Evolutionary conservation across 2,329 filamentous ascomycete genomes (phyloP).

Genomic region (Talaromyces atroroseus): DNA sequence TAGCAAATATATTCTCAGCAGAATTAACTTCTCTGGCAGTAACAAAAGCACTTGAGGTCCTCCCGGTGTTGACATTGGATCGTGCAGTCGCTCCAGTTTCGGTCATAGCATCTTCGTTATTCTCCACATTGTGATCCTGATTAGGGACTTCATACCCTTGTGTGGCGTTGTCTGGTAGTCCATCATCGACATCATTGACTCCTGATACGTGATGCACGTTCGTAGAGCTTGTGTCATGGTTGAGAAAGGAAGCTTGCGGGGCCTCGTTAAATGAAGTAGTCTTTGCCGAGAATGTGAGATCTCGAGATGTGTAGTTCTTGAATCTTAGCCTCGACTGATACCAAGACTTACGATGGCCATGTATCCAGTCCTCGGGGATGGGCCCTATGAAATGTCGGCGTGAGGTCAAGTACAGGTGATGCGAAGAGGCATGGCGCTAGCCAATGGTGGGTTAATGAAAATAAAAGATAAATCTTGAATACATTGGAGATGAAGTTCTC

Average conservation of each 20-base stretch:
- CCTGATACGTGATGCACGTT: not conserved
- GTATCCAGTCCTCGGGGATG: slow-evolving; percentile 60
- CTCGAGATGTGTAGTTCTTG: slow-evolving; percentile 42
- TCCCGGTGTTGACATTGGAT: not conserved
- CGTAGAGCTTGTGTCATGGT: not conserved
- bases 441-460: slow-evolving; percentile 3
- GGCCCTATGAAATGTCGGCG: slow-evolving; percentile 61
- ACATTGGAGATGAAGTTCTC: slow-evolving; percentile 21
- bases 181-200: not conserved
- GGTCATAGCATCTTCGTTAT: not conserved
- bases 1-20: not conserved
- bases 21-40: slow-evolving; percentile 11
- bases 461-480: not conserved
- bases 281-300: slow-evolving; percentile 50
- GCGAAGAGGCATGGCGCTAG: slow-evolving; percentile 56
- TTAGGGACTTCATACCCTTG: slow-evolving; percentile 14
- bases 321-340: slow-evolving; percentile 46
- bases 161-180: not conserved
- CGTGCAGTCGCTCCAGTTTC: slow-evolving; percentile 22
- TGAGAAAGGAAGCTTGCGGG: not conserved
- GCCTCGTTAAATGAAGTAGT: slow-evolving; percentile 27
- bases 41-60: slow-evolving; percentile 10
- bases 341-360: slow-evolving; percentile 59
- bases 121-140: slow-evolving; percentile 34
- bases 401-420: slow-evolving; percentile 58